Evolutionary conservation across 83 land plant genomes (phyloP).

Genomic region (Picea mariana): DNA sequence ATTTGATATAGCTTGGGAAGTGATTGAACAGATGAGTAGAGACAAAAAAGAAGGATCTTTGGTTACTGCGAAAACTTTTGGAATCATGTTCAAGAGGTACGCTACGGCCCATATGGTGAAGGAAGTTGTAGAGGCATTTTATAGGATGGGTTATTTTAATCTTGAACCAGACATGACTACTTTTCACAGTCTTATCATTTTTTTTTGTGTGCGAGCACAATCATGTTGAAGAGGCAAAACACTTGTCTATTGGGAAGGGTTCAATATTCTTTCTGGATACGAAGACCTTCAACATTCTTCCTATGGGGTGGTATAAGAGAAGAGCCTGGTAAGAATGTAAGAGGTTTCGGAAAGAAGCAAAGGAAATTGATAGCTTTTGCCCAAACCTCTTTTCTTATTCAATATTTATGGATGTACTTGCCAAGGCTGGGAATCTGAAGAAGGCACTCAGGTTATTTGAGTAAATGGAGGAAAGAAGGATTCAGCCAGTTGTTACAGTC

Average conservation of each 20-base stretch:
- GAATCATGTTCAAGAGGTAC: neutral
- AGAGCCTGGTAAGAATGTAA: neutral
- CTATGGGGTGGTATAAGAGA: neutral
- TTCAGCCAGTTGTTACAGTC: neutral
- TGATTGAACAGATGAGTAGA: neutral
- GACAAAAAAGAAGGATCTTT: neutral
- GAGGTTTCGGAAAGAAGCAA: neutral
- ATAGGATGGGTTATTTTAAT: no score
- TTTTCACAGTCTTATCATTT: no score
- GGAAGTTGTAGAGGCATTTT: neutral
- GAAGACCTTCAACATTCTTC: neutral
- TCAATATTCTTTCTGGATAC: neutral
- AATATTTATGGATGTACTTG: neutral
- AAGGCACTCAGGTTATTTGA: neutral
- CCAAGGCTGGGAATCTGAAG: neutral
- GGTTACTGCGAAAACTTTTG: neutral
- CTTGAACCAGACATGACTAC: no score
- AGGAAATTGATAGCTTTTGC: neutral
- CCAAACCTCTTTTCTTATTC: neutral
- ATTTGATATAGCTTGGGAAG: neutral
- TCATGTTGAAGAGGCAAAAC: neutral
- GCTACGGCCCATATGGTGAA: neutral
- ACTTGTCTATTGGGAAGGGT: neutral
- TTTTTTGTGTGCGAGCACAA: no score
- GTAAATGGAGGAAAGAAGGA: neutral